phyloP scores from a whole-genome alignment of 2,329 filamentous ascomycete species.

The Chaetothyriales sp. region DNA sequence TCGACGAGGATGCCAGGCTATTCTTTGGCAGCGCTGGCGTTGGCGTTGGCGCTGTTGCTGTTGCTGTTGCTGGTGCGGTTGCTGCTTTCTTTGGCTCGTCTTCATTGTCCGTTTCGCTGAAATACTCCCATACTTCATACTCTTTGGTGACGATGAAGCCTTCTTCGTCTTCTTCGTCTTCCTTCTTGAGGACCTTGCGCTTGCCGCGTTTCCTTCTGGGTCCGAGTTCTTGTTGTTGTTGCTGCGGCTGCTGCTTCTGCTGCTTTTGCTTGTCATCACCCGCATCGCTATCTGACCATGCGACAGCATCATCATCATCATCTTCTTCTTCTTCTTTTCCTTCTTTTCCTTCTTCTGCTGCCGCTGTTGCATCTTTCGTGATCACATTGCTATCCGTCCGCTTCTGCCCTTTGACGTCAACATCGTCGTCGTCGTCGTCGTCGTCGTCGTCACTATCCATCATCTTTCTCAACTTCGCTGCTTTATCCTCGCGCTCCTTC shows the following conservation, averaged over 20 bases:
- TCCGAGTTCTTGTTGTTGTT: conserved; percentile 24
- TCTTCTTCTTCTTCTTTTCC: conserved; percentile 33
- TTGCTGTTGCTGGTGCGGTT: conserved; percentile 13
- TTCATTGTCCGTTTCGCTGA: conserved; percentile 66
- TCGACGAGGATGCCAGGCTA: not conserved
- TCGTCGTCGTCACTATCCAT: conserved; percentile 52
- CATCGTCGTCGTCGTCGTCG: conserved; percentile 41
- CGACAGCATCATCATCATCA: conserved; percentile 40
- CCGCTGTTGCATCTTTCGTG: conserved; percentile 1
- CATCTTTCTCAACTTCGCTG: conserved; percentile 54
- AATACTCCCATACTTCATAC: conserved; percentile 76
- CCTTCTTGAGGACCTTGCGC: conserved; percentile 72
- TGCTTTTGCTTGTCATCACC: conserved; percentile 4
- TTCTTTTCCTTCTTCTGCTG: conserved; percentile 1
- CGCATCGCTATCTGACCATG: conserved; percentile 18
- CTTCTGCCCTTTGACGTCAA: conserved; percentile 3
- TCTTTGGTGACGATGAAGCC: conserved; percentile 84
- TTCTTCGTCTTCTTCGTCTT: conserved; percentile 73
- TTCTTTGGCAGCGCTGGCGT: conserved; percentile 1
- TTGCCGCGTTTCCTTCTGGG: conserved; percentile 59
- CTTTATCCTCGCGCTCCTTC: conserved; percentile 34
- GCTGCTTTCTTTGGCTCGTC: conserved; percentile 36
- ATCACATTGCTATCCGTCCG: not conserved
- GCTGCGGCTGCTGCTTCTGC: conserved; percentile 7
- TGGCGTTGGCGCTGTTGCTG: conserved; percentile 1